These are phyloP conservation scores for Myxozyma vanderwaltii DNA, from an alignment of 805 yeast species.

Conservation along the genomic window DNA sequence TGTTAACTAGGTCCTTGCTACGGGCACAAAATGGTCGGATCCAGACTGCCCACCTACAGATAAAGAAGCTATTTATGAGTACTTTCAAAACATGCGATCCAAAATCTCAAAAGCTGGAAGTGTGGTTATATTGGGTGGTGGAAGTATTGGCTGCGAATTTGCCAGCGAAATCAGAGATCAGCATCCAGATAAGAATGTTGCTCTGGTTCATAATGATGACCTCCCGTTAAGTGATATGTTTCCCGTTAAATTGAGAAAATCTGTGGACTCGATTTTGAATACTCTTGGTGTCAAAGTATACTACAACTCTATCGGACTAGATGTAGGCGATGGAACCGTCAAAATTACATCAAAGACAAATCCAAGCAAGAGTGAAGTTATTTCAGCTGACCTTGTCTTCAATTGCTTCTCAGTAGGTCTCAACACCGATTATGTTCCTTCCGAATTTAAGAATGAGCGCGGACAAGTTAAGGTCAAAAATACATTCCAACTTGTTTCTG, in stretches of 20 bases:
- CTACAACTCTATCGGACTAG: slow-evolving; percentile 16
- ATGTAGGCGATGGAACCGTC: slow-evolving; percentile 7
- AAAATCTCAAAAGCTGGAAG: slow-evolving; percentile 44
- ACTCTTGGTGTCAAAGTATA: slow-evolving; percentile 29
- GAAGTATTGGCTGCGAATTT: slow-evolving; percentile 55
- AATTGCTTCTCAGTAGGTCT: not conserved
- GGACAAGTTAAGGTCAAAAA: slow-evolving; percentile 7
- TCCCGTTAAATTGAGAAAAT: slow-evolving; percentile 11
- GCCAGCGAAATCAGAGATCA: slow-evolving; percentile 51
- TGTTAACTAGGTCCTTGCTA: slow-evolving; percentile 16
- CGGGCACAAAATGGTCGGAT: slow-evolving; percentile 8
- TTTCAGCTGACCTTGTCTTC: slow-evolving; percentile 18
- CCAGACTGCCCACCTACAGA: slow-evolving; percentile 8
- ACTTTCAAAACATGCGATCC: slow-evolving; percentile 16
- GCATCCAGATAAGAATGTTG: slow-evolving; percentile 45
- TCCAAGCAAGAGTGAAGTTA: not conserved
- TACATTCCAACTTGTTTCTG: slow-evolving; percentile 1
- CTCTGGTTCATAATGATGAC: slow-evolving; percentile 32
- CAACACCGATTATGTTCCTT: slow-evolving; percentile 7
- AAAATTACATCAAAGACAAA: not conserved
- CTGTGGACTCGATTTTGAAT: slow-evolving; percentile 24
- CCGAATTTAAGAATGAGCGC: slow-evolving; percentile 2
- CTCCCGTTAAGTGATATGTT: slow-evolving; percentile 16
- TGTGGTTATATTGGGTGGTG: slow-evolving; percentile 54
- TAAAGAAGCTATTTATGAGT: not conserved